Percentiles rank a stretch among this genome's conserved stretches.
phyloP scores from a whole-genome alignment of 495 filamentous ascomycete genomes.

The Daldinia bambusicola region DNA sequence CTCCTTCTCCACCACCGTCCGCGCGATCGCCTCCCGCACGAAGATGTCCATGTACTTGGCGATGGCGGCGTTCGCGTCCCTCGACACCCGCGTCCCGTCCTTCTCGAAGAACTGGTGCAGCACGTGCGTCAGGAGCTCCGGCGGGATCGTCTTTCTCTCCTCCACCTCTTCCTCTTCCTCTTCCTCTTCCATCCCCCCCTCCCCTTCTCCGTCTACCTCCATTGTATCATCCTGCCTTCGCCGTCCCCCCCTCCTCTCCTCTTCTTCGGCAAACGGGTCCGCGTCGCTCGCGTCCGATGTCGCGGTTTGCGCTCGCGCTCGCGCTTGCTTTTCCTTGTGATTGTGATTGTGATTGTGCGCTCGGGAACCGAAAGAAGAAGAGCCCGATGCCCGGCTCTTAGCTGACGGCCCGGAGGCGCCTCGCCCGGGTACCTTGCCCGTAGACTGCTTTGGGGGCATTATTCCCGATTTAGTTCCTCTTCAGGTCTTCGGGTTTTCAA shows the following conservation, averaged over 20 bases:
- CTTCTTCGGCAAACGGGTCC: slow-evolving; percentile 43
- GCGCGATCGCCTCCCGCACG: slow-evolving; percentile 88
- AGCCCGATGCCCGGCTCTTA: slow-evolving; percentile 14
- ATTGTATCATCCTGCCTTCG: slow-evolving; percentile 17
- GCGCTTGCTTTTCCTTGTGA: not conserved
- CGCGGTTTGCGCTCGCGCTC: slow-evolving; percentile 9
- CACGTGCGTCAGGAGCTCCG: slow-evolving; percentile 75
- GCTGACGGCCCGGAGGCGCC: slow-evolving; percentile 15
- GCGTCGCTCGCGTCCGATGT: slow-evolving; percentile 30
- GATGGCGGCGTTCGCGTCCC: slow-evolving; percentile 80
- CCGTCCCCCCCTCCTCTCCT: not conserved
- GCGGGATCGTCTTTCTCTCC: slow-evolving; percentile 67
- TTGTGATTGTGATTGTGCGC: slow-evolving; percentile 8
- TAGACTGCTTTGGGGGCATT: slow-evolving; percentile 34
- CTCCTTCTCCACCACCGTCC: slow-evolving; percentile 75
- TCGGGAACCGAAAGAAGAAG: slow-evolving; percentile 16
- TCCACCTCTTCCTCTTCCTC: slow-evolving; percentile 51
- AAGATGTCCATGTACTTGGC: slow-evolving; percentile 92
- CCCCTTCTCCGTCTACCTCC: slow-evolving; percentile 41
- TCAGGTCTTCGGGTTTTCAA: too few relatives aligned
- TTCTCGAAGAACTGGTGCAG: slow-evolving; percentile 82
- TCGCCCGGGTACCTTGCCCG: slow-evolving; percentile 29
- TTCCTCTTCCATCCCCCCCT: slow-evolving; percentile 37
- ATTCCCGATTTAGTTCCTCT: not conserved
- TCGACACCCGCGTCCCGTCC: slow-evolving; percentile 76